These are phyloP conservation scores for Brassica napus DNA, from an alignment of 345 rosid species.

Conservation along the genomic window Da-Ae NC_063450.1:50765501-50766000, in stretches of 20 bases:
- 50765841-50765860: constrained; percentile 8
- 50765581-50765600: constrained; percentile 63
- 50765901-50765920: not conserved
- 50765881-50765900: not conserved
- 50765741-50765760: constrained; percentile 19
- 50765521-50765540: not conserved
- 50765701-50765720: not conserved
- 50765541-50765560: constrained; percentile 24
- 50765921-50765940: not conserved
- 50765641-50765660: constrained; percentile 44
- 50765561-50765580: constrained; percentile 63
- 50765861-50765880: not conserved
- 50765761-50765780: not conserved
- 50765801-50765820: not conserved
- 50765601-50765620: constrained; percentile 46
- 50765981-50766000: not conserved
- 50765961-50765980: constrained; percentile 2
- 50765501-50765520: constrained; percentile 4
- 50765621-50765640: constrained; percentile 45
- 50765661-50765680: not conserved
- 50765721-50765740: constrained; percentile 13
- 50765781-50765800: not conserved
- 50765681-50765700: not conserved
- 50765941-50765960: not conserved
- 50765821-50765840: not conserved